Conservation (phyloP, 805 yeast genomes). For the Kodamaea laetipori region DNA sequence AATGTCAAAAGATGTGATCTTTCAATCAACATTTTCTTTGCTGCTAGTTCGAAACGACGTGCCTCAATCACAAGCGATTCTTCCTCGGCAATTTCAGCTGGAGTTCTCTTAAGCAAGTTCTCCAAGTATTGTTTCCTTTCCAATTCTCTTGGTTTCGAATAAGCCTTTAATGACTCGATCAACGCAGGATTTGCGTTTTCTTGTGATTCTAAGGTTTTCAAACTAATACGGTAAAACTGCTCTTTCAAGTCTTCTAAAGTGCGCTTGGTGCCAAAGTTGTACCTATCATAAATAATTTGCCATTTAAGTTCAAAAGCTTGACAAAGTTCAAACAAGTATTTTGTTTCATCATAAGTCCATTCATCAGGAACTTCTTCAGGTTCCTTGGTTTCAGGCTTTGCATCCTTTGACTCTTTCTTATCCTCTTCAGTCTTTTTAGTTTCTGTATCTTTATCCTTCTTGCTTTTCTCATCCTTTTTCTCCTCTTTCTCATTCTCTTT, state of each 20-base stretch:
- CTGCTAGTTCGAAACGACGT: conserved; percentile 85
- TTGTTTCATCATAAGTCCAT: conserved; percentile 82
- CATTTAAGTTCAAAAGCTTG: conserved; percentile 63
- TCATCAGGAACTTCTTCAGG: conserved; percentile 17
- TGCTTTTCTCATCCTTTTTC: conserved; percentile 8
- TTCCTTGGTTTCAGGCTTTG: conserved; percentile 8
- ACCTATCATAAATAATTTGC: conserved; percentile 67
- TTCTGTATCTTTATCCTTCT: conserved; percentile 14
- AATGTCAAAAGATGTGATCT: conserved; percentile 75
- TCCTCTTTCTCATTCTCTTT: conserved; percentile 6
- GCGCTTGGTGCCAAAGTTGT: conserved; percentile 38
- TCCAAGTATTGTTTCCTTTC: conserved; percentile 81
- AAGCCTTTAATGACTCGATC: conserved; percentile 62
- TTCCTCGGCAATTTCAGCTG: conserved; percentile 98
- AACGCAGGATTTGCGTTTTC: conserved; percentile 48
- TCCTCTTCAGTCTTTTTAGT: conserved; percentile 15
- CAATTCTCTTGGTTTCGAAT: conserved; percentile 67
- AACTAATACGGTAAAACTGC: conserved; percentile 72
- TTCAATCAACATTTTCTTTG: conserved; percentile 83
- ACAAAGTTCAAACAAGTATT: conserved; percentile 73
- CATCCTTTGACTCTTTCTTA: conserved; percentile 11
- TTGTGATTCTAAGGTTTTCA: conserved; percentile 44
- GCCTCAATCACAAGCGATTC: conserved; percentile 93
- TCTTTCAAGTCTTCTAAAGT: conserved; percentile 80
- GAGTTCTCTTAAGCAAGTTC: conserved; percentile 76